Conservation (phyloP, 805 yeast genomes). For the Maudiozyma saulgeensis region DNA sequence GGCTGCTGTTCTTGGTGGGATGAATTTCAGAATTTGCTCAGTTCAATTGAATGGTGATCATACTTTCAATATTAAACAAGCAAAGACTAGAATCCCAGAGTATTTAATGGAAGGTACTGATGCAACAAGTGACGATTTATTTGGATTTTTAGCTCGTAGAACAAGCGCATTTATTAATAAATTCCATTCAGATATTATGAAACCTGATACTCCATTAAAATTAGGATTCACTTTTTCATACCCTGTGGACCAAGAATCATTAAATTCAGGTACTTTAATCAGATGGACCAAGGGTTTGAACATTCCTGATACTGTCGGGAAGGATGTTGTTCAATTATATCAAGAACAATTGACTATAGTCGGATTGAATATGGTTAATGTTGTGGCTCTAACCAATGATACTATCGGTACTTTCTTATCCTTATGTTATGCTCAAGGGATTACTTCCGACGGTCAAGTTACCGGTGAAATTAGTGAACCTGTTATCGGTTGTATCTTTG, state of each 20-base stretch:
- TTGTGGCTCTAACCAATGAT: conserved; percentile 89
- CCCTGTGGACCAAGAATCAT: conserved; percentile 80
- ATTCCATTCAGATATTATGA: conserved; percentile 46
- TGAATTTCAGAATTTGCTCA: conserved; percentile 91
- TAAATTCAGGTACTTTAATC: conserved; percentile 68
- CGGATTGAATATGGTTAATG: conserved; percentile 48
- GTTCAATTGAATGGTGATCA: conserved; percentile 68
- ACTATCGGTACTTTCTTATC: conserved; percentile 91
- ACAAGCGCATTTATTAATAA: conserved; percentile 54
- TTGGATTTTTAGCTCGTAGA: conserved; percentile 64
- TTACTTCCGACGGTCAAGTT: conserved; percentile 35
- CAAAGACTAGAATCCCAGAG: conserved; percentile 69
- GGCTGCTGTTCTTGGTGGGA: conserved; percentile 95
- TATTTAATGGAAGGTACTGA: conserved; percentile 54
- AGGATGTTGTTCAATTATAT: conserved; percentile 66
- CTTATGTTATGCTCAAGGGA: conserved; percentile 65
- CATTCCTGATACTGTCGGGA: conserved; percentile 73
- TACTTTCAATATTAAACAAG: conserved; percentile 67
- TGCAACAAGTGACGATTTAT: conserved; percentile 52
- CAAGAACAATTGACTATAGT: conserved; percentile 58
- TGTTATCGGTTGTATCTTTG: conserved; percentile 82
- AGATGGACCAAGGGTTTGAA: conserved; percentile 97
- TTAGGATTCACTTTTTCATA: conserved; percentile 91
- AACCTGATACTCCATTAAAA: conserved; percentile 38
- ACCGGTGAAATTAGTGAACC: conserved; percentile 60